Evolutionary conservation across 805 yeast species (phyloP), one percentile per base, ranked within the genome.

Genomic region (Barnettozyma californica): DNA sequence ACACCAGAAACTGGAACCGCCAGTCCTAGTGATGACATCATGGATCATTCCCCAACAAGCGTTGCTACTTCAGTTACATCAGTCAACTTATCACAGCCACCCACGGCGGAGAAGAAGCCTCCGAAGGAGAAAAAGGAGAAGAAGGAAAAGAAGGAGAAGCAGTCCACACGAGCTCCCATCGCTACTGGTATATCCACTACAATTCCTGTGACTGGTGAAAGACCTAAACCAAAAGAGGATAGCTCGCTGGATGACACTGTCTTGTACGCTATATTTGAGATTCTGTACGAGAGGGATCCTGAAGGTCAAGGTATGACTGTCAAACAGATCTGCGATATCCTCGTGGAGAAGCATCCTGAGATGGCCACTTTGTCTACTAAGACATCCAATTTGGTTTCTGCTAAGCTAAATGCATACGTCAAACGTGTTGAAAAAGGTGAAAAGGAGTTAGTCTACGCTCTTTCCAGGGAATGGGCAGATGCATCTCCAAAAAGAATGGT

Each of bases 401-500:
- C 95, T 18, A 87, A 87, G 63, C 70, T 87, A 56, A 87, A 87
- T 63, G 94, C 94, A 18, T 87, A 87, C 61, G 94, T 87, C 42
- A 87, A 87, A 63, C 77, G 91, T 58, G 86, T 87, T 27, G 95
- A 87, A 62, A 86, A 86, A 61, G 94, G 94, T 55, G 95, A 87
- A 63, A 74, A 80, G 52, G 75, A 80, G 39, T 72, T 87, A 58
- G 76, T 77, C 49, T 87, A 87, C 64, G 88, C 92, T 18, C 68
- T 87, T 39, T 82, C 89, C 1, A 78, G 95, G 68, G 94, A 87
- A 65, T 87, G 95, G 95, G 92, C 95, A 3, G 92, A 86, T 64
- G 89, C 92, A 16, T 81, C 89, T 2, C 95, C 95, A 45, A 83
- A 87, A 60, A 75, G 95, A 70, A 87, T 87, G 95, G 90, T 87